These are phyloP conservation scores for Talaromyces sp. DNA, from an alignment of 2,329 filamentous ascomycete species.

Conservation along the genomic window DNA sequence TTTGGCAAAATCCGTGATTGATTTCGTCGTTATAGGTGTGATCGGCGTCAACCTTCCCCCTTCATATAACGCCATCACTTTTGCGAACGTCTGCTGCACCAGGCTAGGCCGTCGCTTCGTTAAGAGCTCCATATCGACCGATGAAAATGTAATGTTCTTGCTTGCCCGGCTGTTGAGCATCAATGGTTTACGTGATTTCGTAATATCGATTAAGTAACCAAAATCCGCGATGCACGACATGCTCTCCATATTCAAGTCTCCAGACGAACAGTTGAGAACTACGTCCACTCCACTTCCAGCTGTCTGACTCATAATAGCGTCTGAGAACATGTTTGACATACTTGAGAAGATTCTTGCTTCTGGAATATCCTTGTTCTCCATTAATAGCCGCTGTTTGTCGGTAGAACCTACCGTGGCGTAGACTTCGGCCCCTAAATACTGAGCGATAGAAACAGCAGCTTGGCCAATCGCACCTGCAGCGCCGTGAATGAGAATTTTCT, in stretches of 20 bases:
- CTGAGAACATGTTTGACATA: not conserved
- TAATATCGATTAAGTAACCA: not conserved
- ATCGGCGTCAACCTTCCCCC: not conserved
- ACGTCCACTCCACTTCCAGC: not conserved
- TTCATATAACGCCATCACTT: not conserved
- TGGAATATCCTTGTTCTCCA: not conserved
- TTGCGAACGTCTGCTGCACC: not conserved
- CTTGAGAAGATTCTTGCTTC: not conserved
- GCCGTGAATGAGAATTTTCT: conserved; percentile 24
- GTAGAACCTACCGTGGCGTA: conserved; percentile 19
- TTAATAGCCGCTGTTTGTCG: not conserved
- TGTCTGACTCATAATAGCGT: not conserved
- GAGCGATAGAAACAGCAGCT: conserved; percentile 26
- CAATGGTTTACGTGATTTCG: not conserved
- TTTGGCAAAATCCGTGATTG: not conserved
- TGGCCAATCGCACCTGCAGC: conserved; percentile 20
- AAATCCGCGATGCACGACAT: not conserved
- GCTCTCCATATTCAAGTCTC: not conserved
- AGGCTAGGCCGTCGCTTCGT: not conserved
- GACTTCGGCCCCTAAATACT: conserved; percentile 19
- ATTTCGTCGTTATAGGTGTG: not conserved
- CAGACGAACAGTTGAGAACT: not conserved
- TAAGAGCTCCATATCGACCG: not conserved
- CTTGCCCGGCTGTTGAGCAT: not conserved
- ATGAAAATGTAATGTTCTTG: not conserved